A percentile compares a stretch with the other conserved stretches of the same genome.
These are phyloP conservation scores for Phytophthora sp. DNA, from an alignment of 352 stramenopile genomes.

Conservation along the genomic window DNA sequence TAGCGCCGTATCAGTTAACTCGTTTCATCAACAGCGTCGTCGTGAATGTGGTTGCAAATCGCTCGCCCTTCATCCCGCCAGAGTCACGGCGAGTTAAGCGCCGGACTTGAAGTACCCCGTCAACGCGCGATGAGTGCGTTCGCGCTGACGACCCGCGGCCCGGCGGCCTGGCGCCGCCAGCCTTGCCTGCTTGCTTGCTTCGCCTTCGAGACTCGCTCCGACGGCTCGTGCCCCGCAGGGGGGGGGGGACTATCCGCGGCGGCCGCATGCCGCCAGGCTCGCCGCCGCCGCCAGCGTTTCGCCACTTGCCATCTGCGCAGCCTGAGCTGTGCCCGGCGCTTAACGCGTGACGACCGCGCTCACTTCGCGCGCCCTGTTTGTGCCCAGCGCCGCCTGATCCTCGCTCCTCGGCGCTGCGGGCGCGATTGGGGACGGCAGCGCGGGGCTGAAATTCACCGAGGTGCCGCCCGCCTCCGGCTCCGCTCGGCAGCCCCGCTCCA, in stretches of 20 bases:
- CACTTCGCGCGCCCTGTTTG: slow-evolving; percentile 7
- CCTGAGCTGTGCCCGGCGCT: background rate
- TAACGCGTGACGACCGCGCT: slow-evolving; percentile 7
- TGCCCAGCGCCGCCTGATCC: no score
- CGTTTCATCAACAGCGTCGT: background rate
- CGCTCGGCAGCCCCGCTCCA: no score
- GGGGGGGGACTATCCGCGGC: no score
- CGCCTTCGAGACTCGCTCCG: no score
- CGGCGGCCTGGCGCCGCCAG: background rate
- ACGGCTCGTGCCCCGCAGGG: no score
- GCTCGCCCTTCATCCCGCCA: background rate
- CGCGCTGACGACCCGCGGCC: no score
- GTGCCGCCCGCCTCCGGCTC: no score
- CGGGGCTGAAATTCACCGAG: background rate
- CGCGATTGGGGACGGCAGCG: no score
- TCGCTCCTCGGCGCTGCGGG: no score
- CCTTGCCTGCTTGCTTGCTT: no score
- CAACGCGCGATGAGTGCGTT: slow-evolving; percentile 10
- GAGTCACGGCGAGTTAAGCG: background rate
- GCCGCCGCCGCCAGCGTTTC: background rate
- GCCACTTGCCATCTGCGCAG: background rate
- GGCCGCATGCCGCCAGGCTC: no score
- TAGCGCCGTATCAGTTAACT: slow-evolving; percentile 6
- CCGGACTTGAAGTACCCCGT: slow-evolving; percentile 8
- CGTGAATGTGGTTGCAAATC: slow-evolving; percentile 11